Conservation (phyloP, 2,329 filamentous ascomycete species). For the Passalora sequoiae region DNA sequence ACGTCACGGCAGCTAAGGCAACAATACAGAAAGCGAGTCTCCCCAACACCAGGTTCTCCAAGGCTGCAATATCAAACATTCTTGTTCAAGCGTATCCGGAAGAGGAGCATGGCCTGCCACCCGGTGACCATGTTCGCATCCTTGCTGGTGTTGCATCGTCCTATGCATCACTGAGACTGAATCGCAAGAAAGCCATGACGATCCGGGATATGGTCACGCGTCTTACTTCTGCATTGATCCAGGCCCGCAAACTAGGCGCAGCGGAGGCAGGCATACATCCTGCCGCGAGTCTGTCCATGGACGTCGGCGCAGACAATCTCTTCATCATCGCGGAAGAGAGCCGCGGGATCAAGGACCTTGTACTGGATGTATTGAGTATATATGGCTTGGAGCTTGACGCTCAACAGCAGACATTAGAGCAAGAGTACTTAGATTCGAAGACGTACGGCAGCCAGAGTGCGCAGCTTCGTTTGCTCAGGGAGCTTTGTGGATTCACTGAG, state of each 20-base stretch:
- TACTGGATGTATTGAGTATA: conserved; percentile 22
- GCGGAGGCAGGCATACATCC: conserved; percentile 96
- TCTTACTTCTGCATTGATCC: conserved; percentile 76
- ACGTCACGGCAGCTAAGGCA: neutral
- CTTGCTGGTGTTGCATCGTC: conserved; percentile 82
- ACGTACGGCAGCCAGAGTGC: conserved; percentile 70
- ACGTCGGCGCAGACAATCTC: conserved; percentile 46
- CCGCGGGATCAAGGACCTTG: conserved; percentile 24
- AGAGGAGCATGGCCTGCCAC: conserved; percentile 30
- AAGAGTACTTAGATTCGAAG: conserved; percentile 12
- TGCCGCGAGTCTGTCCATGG: conserved; percentile 73
- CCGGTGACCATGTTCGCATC: conserved; percentile 55
- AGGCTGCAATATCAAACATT: conserved; percentile 19
- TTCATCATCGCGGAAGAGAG: conserved; percentile 20
- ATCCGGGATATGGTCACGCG: conserved; percentile 79
- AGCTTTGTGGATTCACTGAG: conserved; percentile 92
- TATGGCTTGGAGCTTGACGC: conserved; percentile 26
- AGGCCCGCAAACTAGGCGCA: conserved; percentile 85
- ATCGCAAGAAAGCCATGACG: conserved; percentile 86
- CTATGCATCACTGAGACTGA: conserved; percentile 70
- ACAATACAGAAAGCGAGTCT: conserved; percentile 1
- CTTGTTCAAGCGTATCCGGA: conserved; percentile 24
- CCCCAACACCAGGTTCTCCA: conserved; percentile 11
- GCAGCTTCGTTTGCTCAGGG: conserved; percentile 80
- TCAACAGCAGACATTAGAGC: conserved; percentile 1